Evolutionary conservation across 2,329 filamentous ascomycete genomes (phyloP), one percentile per base, ranked within the genome.

Genomic region (Xenoacremonium recifei): DNA sequence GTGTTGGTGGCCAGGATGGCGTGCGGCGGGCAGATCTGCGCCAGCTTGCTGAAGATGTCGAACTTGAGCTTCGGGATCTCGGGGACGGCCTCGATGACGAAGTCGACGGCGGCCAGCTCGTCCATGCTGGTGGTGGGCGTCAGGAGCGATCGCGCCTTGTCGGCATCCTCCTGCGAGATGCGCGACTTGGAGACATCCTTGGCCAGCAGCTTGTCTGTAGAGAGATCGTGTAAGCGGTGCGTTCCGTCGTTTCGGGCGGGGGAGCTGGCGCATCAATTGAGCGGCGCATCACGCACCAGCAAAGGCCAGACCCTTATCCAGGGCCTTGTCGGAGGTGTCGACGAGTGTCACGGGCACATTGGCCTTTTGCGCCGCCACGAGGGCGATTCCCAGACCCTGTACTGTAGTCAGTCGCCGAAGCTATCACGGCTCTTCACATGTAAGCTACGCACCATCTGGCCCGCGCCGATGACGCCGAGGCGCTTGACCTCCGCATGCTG

Each of bases 1-100:
- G 93, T 99, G 73, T 99, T 99, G 49, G 93, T 99, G 5, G 93
- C 92, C 25, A 99, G 80, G 57, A 99, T 88, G 45, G 93, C 82
- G 62, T 97, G 89, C 39, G 84, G 73, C 10, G 89, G 84, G 54
- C 87, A 91, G 54, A 95, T 83, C 57, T 87, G 72, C 6, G 91
- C 90, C 10, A 99, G 78, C 59, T 85, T 78, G 51, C 80, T 72
- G 70, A 99, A 99, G 53, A 99, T 95, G 51, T 84, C 82, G 52
- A 84, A 82, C 70, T 99, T 99, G 50, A 99, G 79, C 38, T 84
- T 75, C 30, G 87, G 84, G 41, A 96, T 92, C 73, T 96, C 91
- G 25, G 93, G 93, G 7, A 99, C 90, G 13, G 93, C 93, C 72
- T 99, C 93, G 60, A 99, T 97, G 42, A 99, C 85, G 65, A 99